Conservation (phyloP, 2,329 filamentous ascomycete genomes). For the Blumeria graminis region DNA sequence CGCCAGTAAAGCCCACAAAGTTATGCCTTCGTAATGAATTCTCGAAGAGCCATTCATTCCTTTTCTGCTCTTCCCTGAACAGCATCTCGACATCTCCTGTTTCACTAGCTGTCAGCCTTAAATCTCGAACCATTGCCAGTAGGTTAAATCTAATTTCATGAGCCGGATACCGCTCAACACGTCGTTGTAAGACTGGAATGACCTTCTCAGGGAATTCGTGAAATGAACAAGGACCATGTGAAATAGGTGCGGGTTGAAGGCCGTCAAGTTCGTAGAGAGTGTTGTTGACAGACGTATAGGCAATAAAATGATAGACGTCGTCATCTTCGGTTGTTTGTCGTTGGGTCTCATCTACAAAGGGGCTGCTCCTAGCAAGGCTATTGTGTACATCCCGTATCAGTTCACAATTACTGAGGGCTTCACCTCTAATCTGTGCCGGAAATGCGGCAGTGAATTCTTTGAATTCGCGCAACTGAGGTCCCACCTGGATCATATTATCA, state of each 20-base stretch:
- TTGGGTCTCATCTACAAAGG: conserved; percentile 80
- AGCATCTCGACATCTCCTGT: conserved; percentile 63
- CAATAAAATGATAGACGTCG: conserved; percentile 94
- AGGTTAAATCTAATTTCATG: conserved; percentile 91
- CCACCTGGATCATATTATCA: conserved; percentile 34
- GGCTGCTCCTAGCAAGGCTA: conserved; percentile 51
- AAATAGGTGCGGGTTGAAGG: conserved; percentile 76
- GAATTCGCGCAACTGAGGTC: conserved; percentile 35
- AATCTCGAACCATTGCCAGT: conserved; percentile 72
- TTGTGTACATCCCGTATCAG: conserved; percentile 41
- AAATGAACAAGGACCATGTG: conserved; percentile 51
- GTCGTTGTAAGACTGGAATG: conserved; percentile 63
- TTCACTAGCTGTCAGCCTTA: conserved; percentile 51
- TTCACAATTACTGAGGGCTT: conserved; percentile 43
- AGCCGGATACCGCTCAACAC: conserved; percentile 63
- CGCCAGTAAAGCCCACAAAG: conserved; percentile 85
- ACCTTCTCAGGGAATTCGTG: conserved; percentile 56
- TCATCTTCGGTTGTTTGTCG: conserved; percentile 46
- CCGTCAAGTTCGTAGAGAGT: conserved; percentile 87
- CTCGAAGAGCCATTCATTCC: conserved; percentile 77
- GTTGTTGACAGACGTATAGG: conserved; percentile 62
- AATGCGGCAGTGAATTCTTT: conserved; percentile 49
- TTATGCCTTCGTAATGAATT: conserved; percentile 82
- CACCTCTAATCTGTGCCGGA: conserved; percentile 40
- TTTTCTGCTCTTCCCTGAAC: conserved; percentile 58